phyloP scores from a whole-genome alignment of 2,329 filamentous ascomycete species.

The Talaromyces sp. region DNA sequence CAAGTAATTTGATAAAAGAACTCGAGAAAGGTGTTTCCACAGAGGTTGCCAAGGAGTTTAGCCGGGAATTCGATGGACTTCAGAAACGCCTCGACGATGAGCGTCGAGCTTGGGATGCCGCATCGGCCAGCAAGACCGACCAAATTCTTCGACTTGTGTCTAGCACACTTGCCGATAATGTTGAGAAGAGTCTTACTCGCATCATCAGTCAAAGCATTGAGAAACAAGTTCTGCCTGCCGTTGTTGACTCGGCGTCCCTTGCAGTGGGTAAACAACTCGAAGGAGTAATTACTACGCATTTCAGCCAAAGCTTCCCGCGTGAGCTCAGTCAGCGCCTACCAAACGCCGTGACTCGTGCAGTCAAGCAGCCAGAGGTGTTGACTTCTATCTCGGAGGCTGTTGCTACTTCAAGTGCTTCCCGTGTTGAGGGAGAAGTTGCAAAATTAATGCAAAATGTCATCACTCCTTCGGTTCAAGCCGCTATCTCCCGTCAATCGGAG shows the following conservation, averaged over 20 bases:
- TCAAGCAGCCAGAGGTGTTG: slow-evolving; percentile 71
- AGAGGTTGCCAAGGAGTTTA: slow-evolving; percentile 48
- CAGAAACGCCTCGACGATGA: slow-evolving; percentile 67
- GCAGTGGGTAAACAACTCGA: slow-evolving; percentile 69
- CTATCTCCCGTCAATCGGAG: slow-evolving; percentile 64
- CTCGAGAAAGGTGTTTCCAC: slow-evolving; percentile 47
- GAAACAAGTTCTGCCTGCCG: slow-evolving; percentile 67
- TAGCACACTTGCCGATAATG: slow-evolving; percentile 64
- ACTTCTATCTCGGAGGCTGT: slow-evolving; percentile 70
- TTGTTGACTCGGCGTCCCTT: slow-evolving; percentile 64
- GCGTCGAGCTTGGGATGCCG: slow-evolving; percentile 59
- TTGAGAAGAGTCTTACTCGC: slow-evolving; percentile 70
- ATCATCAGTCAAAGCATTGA: slow-evolving; percentile 75
- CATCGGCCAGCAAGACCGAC: slow-evolving; percentile 63
- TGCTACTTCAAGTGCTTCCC: slow-evolving; percentile 60
- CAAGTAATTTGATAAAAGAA: slow-evolving; percentile 58
- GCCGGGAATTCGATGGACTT: slow-evolving; percentile 52
- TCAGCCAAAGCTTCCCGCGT: slow-evolving; percentile 64
- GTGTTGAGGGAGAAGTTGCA: slow-evolving; percentile 66
- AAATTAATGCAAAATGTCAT: slow-evolving; percentile 60
- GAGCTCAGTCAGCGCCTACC: slow-evolving; percentile 72
- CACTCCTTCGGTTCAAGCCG: slow-evolving; percentile 61
- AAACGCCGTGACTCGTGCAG: slow-evolving; percentile 59
- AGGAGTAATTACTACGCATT: slow-evolving; percentile 61
- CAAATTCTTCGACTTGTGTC: slow-evolving; percentile 66